These are phyloP conservation scores for Harringtonia lauricola DNA, from an alignment of 2,329 filamentous ascomycete genomes.

Conservation along the genomic window DNA sequence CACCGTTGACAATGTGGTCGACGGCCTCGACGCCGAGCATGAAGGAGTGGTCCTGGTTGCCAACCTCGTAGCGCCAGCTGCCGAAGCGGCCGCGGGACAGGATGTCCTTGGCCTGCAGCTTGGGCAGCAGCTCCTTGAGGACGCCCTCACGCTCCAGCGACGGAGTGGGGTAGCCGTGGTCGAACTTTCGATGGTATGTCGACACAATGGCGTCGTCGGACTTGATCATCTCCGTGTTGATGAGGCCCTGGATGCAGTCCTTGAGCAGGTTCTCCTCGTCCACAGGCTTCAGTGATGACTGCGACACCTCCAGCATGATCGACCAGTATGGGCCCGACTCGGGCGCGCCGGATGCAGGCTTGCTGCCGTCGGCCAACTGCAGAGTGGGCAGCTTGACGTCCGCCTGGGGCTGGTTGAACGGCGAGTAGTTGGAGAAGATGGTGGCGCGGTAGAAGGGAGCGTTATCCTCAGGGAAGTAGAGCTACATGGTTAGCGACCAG, in stretches of 20 bases:
- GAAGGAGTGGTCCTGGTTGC: slow-evolving; percentile 96
- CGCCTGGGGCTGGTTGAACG: slow-evolving; percentile 85
- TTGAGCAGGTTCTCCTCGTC: slow-evolving; percentile 73
- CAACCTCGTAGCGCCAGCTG: slow-evolving; percentile 91
- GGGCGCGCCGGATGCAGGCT: slow-evolving; percentile 58
- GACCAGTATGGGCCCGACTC: slow-evolving; percentile 97
- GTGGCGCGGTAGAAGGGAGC: slow-evolving; percentile 99
- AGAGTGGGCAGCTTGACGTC: slow-evolving; percentile 78
- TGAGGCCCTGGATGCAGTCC: slow-evolving; percentile 88
- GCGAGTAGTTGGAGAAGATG: slow-evolving; percentile 99
- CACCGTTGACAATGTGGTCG: slow-evolving; percentile 80
- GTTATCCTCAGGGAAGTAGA: slow-evolving; percentile 98
- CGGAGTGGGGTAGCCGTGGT: slow-evolving; percentile 96
- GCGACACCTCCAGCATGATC: slow-evolving; percentile 97
- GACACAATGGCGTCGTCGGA: slow-evolving; percentile 90
- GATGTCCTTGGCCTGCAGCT: slow-evolving; percentile 84
- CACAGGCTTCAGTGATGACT: slow-evolving; percentile 91
- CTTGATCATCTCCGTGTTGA: slow-evolving; percentile 97
- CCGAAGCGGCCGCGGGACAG: slow-evolving; percentile 94
- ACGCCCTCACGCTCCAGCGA: slow-evolving; percentile 91
- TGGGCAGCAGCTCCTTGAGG: slow-evolving; percentile 83
- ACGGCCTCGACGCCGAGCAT: slow-evolving; percentile 93
- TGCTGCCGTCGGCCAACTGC: slow-evolving; percentile 76
- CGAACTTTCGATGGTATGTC: slow-evolving; percentile 94
- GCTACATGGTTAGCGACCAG: slow-evolving; percentile 27